A percentile compares a stretch with the other conserved stretches of the same genome.
Conservation (phyloP, 352 stramenopile species). For the Phytophthora colocasiae region DNA sequence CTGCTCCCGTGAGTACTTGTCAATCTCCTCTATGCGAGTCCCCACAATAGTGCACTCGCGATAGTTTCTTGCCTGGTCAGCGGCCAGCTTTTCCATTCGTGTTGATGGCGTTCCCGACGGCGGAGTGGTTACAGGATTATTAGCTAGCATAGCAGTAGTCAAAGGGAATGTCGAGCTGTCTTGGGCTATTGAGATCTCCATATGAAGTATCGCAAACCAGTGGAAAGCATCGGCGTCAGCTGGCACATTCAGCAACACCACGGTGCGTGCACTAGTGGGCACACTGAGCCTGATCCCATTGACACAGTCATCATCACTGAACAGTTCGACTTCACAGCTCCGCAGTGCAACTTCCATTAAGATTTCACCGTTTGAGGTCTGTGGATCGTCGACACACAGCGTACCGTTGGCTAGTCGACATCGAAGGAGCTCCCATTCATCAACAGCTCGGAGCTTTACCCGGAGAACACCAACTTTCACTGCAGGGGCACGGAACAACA, state of each 20-base stretch:
- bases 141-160: conserved; percentile 27
- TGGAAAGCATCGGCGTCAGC: conserved; percentile 55
- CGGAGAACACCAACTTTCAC: conserved; percentile 45
- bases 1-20: conserved; percentile 40
- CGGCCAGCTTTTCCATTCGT: conserved; percentile 41
- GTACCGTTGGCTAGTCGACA: conserved; percentile 48
- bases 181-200: conserved; percentile 61
- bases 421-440: conserved; percentile 45
- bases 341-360: conserved; percentile 53
- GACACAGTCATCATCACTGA: conserved; percentile 45
- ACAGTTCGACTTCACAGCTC: conserved; percentile 52
- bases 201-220: conserved; percentile 62
- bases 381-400: conserved; percentile 36
- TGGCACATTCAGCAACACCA: conserved; percentile 52
- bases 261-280: conserved; percentile 17
- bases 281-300: conserved; percentile 63
- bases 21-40: conserved; percentile 49
- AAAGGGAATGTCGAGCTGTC: conserved; percentile 52
- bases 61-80: conserved; percentile 37
- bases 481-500: conserved; percentile 60
- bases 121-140: conserved; percentile 17
- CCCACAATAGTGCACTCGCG: conserved; percentile 46
- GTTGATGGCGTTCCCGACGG: conserved; percentile 19
- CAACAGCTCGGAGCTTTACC: conserved; percentile 46
- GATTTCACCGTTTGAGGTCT: conserved; percentile 8